Evolutionary conservation across 139 green algal genomes (phyloP), one percentile per base, ranked within the genome.

Genomic region (Limnomonas spitsbergensis): DNA sequence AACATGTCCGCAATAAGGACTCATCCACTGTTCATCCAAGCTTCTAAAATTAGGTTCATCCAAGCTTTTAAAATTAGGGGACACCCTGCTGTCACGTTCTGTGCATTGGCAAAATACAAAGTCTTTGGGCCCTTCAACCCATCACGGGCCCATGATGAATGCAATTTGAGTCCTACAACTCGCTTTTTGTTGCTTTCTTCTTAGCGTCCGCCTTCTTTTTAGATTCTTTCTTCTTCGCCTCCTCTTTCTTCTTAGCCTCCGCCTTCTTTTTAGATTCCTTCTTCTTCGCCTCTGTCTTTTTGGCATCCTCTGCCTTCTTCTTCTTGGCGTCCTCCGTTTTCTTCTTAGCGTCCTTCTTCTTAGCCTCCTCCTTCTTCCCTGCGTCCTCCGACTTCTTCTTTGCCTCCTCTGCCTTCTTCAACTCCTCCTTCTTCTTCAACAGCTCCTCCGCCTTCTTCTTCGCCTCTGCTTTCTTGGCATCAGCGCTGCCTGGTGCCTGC

Each of bases 241-340:
- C n/a, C n/a, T n/a, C n/a, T n/a, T n/a, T 20, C 61, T 72, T 72
- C 61, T 72, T 72, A 24, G 61, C 61, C 9, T 34, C 61, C 61
- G 9, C 61, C 61, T 72, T 72, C 61, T 72, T 34, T 20, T 72
- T 72, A 72, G 61, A 34, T 7, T 37, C 61, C 26, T 72, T 37
- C 61, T 72, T 72, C 29, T 34, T 36, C 14, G 47, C 47, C 61
- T 34, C 61, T 72, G 9, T 72, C 61, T 72, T 72, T 20, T 72
- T 72, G 26, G 61, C 61, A 7, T 61, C 47, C 14, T 72, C 61
- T 24, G 29, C 61, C 61, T 72, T 72, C 61, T 72, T 72, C 61
- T 36, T 72, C 24, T 20, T 24, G 27, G 9, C 61, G 27, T 34
- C 61, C 26, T 72, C 29, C 26, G 26, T 37, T 20, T 72, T 72